Percentiles rank a stretch among this genome's conserved stretches.
Evolutionary conservation across 108 stramenopile genomes (phyloP).

Genomic region (Pseudonitzschia pungens): DNA sequence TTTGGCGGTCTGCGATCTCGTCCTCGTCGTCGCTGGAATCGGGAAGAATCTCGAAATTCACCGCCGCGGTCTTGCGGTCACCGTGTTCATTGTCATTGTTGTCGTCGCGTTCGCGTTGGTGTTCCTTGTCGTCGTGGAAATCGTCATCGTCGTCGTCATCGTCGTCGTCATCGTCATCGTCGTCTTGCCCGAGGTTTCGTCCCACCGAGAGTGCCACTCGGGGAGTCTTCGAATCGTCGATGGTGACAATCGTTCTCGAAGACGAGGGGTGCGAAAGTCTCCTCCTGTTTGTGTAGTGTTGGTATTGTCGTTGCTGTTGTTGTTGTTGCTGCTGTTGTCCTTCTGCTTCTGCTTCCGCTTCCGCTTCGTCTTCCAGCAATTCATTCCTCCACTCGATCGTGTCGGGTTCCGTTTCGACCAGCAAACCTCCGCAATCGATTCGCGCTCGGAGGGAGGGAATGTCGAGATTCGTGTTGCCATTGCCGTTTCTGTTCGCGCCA

Average conservation of each 20-base stretch:
- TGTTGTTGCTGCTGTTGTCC: not conserved
- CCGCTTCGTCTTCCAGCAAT: not conserved
- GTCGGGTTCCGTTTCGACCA: not conserved
- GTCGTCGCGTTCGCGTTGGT: too few species aligned
- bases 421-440: not conserved
- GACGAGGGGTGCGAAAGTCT: not conserved
- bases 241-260: not conserved
- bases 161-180: too few species aligned
- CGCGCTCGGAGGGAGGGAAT: slow-evolving; percentile 1
- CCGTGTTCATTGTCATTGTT: too few species aligned
- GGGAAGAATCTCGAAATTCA: slow-evolving; percentile 36
- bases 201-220: slow-evolving; percentile 4
- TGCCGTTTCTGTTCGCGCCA: too few species aligned
- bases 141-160: too few species aligned
- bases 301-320: too few species aligned
- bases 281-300: too few species aligned
- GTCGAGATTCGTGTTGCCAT: too few species aligned
- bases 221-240: slow-evolving; percentile 6
- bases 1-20: too few species aligned
- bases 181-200: not conserved
- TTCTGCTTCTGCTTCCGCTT: not conserved
- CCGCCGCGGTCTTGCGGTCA: not conserved
- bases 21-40: slow-evolving; percentile 32
- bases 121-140: too few species aligned
- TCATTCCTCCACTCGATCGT: not conserved